These are phyloP conservation scores for Penicillium fuscoglaucum DNA, from an alignment of 2,329 filamentous ascomycete genomes.

Conservation along the genomic window DNA sequence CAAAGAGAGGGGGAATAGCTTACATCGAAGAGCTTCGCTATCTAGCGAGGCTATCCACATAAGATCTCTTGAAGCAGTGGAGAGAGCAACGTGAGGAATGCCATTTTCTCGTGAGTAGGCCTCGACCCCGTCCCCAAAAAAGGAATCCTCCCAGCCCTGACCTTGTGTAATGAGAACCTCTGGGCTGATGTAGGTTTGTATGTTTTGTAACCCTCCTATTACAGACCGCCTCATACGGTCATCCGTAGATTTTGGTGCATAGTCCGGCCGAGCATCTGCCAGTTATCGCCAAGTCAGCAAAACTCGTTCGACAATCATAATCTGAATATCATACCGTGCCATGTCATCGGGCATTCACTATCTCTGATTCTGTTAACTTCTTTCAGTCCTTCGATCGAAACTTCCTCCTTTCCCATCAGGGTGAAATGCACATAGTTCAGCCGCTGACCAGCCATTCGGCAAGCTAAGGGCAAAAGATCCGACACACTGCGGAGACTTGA, in stretches of 20 bases:
- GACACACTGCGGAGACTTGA: slow-evolving; percentile 72
- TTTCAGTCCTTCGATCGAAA: slow-evolving; percentile 68
- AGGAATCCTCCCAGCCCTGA: slow-evolving; percentile 64
- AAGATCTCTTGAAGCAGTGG: slow-evolving; percentile 60
- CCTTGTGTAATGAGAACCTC: slow-evolving; percentile 74
- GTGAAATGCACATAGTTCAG: slow-evolving; percentile 79
- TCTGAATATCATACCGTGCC: slow-evolving; percentile 57
- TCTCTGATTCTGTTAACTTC: slow-evolving; percentile 76
- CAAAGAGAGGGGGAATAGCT: slow-evolving; percentile 14
- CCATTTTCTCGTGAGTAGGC: slow-evolving; percentile 54
- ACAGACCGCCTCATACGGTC: slow-evolving; percentile 66
- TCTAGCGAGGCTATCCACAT: slow-evolving; percentile 80
- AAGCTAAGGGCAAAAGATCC: slow-evolving; percentile 75
- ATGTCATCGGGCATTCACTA: slow-evolving; percentile 63
- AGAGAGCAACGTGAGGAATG: slow-evolving; percentile 73
- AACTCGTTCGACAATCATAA: slow-evolving; percentile 29
- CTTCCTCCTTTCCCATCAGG: slow-evolving; percentile 70
- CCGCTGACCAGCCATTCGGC: slow-evolving; percentile 72
- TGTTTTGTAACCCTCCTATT: slow-evolving; percentile 66
- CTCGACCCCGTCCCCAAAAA: slow-evolving; percentile 63
- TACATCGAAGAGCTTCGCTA: slow-evolving; percentile 66
- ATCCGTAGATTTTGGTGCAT: slow-evolving; percentile 67
- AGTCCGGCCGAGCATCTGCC: slow-evolving; percentile 71
- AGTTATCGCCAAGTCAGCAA: slow-evolving; percentile 1
- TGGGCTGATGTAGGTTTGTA: slow-evolving; percentile 73